Evolutionary conservation across 1,284 basidiomycete genomes (phyloP), one percentile per base, ranked within the genome.

Genomic region (Malassezia yamatoensis): DNA sequence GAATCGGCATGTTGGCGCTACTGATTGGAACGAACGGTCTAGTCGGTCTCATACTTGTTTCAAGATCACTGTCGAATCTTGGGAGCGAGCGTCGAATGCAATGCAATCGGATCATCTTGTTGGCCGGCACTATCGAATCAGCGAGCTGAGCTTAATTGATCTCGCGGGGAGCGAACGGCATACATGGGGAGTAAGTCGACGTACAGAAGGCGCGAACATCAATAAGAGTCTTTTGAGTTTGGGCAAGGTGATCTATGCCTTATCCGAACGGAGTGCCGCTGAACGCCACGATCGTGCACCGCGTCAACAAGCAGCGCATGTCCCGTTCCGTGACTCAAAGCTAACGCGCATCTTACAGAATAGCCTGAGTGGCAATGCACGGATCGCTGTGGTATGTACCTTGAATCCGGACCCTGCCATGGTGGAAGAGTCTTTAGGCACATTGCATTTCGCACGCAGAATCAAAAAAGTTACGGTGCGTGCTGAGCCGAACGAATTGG

Each of bases 21-120:
- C 93, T 13, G 93, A 98, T 74, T 98, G 90, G 89, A 98, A 98
- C 74, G 88, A 90, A 67, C 78, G 90, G 41, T 90, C 87, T 77
- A 90, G 87, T 65, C 81, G 93, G 20, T 88, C 85, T 77, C 93
- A 96, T 76, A 89, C 87, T 59, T 79, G 81, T 11, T 81, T 82
- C 64, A 78, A 79, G 9, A 78, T 82, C 49, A 78, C 78, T 18
- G 75, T 75, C 54, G 63, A 66, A 53, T 60, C 59, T 24, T 67
- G 66, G 58, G 54, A 61, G 12, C 53, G 65, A 24, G 16, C 24
- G 6, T 13, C 21, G 9, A 29, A 29, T 29, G 43, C 10, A 6
- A 18, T 15, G 29, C 38, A 41, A 16, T 32, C 49, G 9, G 56
- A 56, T 37, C 32, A 24, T 35, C 24, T 29, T 29, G 34, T 24